phyloP scores from a whole-genome alignment of 345 rosid species.

The Odontarrhena argentea region DNA sequence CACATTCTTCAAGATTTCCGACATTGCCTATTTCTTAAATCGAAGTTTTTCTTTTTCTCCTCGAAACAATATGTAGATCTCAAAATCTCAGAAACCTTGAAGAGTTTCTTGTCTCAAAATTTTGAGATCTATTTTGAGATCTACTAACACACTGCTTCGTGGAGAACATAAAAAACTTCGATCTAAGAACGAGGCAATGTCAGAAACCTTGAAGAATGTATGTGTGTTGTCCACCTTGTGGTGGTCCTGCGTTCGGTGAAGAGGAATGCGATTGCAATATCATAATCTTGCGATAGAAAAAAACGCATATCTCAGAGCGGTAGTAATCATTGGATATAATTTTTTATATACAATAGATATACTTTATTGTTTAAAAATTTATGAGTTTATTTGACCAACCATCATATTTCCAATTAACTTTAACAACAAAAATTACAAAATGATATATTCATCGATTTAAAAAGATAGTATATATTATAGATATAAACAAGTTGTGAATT shows the following conservation, averaged over 20 bases:
- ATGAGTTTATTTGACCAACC: neutral
- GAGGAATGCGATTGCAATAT: conserved; percentile 48
- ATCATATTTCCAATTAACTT: neutral
- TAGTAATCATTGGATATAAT: conserved; percentile 39
- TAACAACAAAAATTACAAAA: no score
- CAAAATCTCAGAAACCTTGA: no score
- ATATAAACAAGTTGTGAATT: neutral
- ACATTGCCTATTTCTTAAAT: conserved; percentile 54
- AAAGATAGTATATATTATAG: neutral
- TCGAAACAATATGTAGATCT: conserved; percentile 47
- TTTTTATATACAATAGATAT: neutral
- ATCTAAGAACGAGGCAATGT: conserved; percentile 54
- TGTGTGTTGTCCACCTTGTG: conserved; percentile 65
- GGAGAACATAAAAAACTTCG: conserved; percentile 58
- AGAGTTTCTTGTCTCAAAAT: no score
- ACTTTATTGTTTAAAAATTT: neutral
- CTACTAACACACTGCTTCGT: conserved; percentile 54
- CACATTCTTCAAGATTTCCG: conserved; percentile 55
- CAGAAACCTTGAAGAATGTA: conserved; percentile 51
- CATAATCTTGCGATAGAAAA: conserved; percentile 51
- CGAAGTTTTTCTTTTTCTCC: conserved; percentile 59
- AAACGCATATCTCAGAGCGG: conserved; percentile 49
- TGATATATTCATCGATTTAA: neutral
- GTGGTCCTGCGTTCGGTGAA: conserved; percentile 60
- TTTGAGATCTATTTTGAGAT: conserved; percentile 11